These are phyloP conservation scores for Colletotrichum limetticola DNA, from an alignment of 2,329 filamentous ascomycete genomes.

Conservation along the genomic window DNA sequence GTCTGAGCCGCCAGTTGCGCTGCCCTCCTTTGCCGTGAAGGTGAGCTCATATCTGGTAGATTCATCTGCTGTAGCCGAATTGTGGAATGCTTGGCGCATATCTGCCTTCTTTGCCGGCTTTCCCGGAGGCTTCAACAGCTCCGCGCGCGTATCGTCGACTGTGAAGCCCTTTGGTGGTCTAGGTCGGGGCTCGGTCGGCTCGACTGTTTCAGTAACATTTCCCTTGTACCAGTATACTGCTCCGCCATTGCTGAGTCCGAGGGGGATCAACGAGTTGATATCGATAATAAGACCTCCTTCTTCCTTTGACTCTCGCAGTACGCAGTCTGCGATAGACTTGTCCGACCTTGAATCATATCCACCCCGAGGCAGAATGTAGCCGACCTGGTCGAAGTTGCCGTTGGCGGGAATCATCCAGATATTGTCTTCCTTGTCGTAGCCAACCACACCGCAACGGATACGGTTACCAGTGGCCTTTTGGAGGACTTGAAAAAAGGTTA, in stretches of 20 bases:
- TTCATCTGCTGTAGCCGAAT: neutral
- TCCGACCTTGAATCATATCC: slow-evolving; percentile 4
- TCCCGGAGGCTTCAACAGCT: neutral
- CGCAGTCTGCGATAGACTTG: slow-evolving; percentile 3
- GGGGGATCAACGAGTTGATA: neutral
- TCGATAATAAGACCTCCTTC: neutral
- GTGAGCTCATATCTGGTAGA: neutral
- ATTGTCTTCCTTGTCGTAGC: neutral
- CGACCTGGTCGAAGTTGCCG: neutral
- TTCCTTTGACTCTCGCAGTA: slow-evolving; percentile 4
- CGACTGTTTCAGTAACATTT: neutral
- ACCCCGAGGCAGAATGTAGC: slow-evolving; percentile 3
- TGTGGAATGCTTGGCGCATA: neutral
- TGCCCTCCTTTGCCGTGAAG: neutral
- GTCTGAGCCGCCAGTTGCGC: neutral
- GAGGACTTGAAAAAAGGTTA: neutral
- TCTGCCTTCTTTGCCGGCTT: neutral
- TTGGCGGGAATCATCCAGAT: slow-evolving; percentile 3
- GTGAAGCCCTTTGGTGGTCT: neutral
- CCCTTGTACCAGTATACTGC: slow-evolving; percentile 13
- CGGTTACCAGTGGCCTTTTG: neutral
- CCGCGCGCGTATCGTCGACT: neutral
- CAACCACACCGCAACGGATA: slow-evolving; percentile 5
- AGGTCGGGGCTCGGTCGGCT: neutral
- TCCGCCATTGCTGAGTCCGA: neutral